Percentiles rank a stretch among this genome's conserved stretches.
phyloP scores from a whole-genome alignment of 805 yeast species.

The Ogataea henricii region DNA sequence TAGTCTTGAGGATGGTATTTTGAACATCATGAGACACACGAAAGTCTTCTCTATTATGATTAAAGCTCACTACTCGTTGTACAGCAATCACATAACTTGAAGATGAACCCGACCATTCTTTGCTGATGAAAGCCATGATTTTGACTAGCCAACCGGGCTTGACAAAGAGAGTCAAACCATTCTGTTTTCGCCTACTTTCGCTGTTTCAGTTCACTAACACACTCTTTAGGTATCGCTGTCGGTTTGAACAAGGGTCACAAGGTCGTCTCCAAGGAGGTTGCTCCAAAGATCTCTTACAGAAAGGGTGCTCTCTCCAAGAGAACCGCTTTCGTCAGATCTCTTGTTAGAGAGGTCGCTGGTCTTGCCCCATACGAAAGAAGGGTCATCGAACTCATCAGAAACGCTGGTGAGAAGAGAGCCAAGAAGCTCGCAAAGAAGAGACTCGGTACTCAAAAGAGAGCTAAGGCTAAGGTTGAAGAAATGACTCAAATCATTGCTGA shows the following conservation, averaged over 20 bases:
- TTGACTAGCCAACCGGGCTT: too few relatives aligned
- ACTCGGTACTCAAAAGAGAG: constrained; percentile 99
- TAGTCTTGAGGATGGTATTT: too few relatives aligned
- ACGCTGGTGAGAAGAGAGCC: constrained; percentile 99
- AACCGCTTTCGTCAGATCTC: constrained; percentile 91
- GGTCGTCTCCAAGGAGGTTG: constrained; percentile 80
- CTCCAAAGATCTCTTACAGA: constrained; percentile 90
- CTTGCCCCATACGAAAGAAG: constrained; percentile 99
- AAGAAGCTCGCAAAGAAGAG: constrained; percentile 99
- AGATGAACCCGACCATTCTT: too few relatives aligned
- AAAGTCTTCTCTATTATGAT: too few relatives aligned
- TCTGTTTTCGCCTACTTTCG: neutral
- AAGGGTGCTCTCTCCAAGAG: constrained; percentile 97
- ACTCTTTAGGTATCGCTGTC: constrained; percentile 78
- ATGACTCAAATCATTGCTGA: constrained; percentile 95
- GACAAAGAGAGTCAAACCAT: neutral
- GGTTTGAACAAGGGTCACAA: constrained; percentile 99
- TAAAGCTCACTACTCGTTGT: too few relatives aligned
- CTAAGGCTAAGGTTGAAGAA: constrained; percentile 99
- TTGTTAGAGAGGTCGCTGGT: constrained; percentile 97
- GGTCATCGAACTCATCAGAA: constrained; percentile 98
- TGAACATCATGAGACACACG: too few relatives aligned
- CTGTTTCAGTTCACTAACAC: constrained; percentile 21
- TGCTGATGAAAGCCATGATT: too few relatives aligned
- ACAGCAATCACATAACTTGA: too few relatives aligned